A percentile compares a stretch with the other conserved stretches of the same genome.
phyloP scores from a whole-genome alignment of 164 flowering plant species.

The Tetracentron sinense region DNA sequence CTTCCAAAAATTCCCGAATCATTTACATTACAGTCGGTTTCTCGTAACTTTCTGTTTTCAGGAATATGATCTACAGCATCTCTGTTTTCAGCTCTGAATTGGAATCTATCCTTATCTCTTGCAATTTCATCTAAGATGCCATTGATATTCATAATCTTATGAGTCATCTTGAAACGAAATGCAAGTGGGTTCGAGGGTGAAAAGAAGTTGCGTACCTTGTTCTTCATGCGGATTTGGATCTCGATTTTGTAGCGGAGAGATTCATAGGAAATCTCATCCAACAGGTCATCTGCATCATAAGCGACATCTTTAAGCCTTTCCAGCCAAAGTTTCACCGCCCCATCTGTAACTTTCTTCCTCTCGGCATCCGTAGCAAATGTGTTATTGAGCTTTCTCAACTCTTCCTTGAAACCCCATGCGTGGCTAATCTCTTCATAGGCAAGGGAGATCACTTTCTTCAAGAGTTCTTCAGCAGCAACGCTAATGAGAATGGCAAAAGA shows the following conservation, averaged over 20 bases:
- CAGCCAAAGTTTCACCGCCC: neutral
- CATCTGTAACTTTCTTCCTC: neutral
- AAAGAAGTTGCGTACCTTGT: constrained; percentile 9
- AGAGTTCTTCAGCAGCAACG: neutral
- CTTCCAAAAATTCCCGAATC: too few relatives aligned
- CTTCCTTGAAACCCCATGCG: neutral
- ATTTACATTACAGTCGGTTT: too few relatives aligned
- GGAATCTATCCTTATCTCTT: too few relatives aligned
- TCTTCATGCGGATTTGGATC: neutral
- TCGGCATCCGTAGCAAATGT: neutral
- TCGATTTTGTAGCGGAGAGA: neutral
- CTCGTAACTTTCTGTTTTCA: too few relatives aligned
- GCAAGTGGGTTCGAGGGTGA: neutral
- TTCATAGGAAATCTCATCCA: neutral
- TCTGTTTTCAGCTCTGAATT: too few relatives aligned
- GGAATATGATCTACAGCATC: too few relatives aligned
- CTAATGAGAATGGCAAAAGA: too few relatives aligned
- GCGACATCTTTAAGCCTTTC: neutral
- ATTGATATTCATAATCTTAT: neutral
- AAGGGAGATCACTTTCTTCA: neutral
- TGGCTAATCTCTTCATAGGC: neutral
- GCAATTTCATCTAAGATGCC: too few relatives aligned
- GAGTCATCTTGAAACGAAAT: neutral
- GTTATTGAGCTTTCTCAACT: neutral
- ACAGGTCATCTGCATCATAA: constrained; percentile 1